Conservation (phyloP, 257 asterid species). For the Plantago ovata region DNA sequence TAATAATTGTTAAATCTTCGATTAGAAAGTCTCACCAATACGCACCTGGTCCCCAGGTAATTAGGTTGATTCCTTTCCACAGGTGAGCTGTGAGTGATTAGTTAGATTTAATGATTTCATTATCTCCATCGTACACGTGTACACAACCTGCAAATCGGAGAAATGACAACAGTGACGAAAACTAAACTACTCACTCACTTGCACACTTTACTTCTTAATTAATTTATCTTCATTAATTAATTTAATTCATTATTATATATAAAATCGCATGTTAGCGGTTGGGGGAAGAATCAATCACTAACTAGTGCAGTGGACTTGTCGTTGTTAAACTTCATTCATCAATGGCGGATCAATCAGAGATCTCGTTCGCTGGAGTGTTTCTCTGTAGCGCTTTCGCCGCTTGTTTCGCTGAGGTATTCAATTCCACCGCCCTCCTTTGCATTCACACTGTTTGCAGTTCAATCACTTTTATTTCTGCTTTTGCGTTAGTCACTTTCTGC, state of each 20-base stretch:
- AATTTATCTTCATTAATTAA: constrained; percentile 3
- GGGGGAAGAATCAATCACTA: not conserved
- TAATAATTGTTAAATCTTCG: too few species aligned
- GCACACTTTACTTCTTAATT: constrained; percentile 4
- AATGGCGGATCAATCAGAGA: constrained; percentile 69
- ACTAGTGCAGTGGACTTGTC: not conserved
- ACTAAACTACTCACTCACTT: not conserved
- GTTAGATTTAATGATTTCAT: not conserved
- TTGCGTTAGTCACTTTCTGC: not conserved
- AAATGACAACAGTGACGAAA: not conserved
- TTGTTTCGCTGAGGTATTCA: constrained; percentile 85
- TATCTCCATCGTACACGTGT: not conserved
- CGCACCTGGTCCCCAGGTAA: too few species aligned
- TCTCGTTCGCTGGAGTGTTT: constrained; percentile 72
- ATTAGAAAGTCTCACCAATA: too few species aligned
- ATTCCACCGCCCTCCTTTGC: constrained; percentile 4
- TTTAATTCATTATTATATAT: not conserved
- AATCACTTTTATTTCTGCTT: not conserved
- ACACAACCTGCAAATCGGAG: not conserved
- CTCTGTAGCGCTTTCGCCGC: constrained; percentile 82
- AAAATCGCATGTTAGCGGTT: not conserved
- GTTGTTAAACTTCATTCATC: constrained; percentile 21
- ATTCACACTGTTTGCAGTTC: constrained; percentile 16
- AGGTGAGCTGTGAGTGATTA: too few species aligned
- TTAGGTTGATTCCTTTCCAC: too few species aligned